These are phyloP conservation scores for Ceratobasidium sp. DNA, from an alignment of 1,284 basidiomycete genomes.

Conservation along the genomic window DNA sequence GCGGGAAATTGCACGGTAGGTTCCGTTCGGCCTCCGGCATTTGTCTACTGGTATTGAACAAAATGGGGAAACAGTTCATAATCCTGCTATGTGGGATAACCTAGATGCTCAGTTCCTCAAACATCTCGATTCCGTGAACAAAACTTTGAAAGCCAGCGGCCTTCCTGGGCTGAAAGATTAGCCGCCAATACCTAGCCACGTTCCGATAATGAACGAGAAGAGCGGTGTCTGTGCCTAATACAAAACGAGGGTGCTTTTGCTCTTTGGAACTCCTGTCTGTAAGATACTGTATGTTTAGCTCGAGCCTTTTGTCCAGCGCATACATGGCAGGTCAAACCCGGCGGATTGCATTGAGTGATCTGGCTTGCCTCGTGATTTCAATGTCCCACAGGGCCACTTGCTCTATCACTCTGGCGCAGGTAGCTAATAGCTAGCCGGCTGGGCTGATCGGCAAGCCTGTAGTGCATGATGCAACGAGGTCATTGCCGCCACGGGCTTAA, in stretches of 20 bases:
- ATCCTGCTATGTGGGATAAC: slow-evolving; percentile 70
- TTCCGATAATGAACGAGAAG: slow-evolving; percentile 2
- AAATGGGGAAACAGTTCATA: slow-evolving; percentile 57
- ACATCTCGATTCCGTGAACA: slow-evolving; percentile 66
- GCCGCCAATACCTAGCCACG: not conserved
- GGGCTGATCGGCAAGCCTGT: not conserved
- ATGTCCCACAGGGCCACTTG: not conserved
- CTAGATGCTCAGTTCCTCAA: slow-evolving; percentile 67
- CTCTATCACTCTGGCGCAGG: not conserved
- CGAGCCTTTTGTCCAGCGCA: not conserved
- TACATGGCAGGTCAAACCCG: slow-evolving; percentile 7
- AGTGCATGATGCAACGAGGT: not conserved
- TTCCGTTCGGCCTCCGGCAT: slow-evolving; percentile 6
- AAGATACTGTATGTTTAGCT: not conserved
- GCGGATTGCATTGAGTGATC: not conserved
- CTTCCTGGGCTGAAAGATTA: slow-evolving; percentile 51
- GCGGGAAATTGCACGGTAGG: slow-evolving; percentile 66
- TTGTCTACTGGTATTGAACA: not conserved
- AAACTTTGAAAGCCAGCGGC: slow-evolving; percentile 61
- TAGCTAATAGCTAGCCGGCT: not conserved
- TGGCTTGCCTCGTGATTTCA: not conserved
- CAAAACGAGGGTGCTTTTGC: not conserved
- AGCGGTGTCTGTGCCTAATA: not conserved
- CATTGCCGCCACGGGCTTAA: not conserved
- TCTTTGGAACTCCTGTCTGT: not conserved